Percentiles rank a stretch among this genome's conserved stretches.
phyloP scores from a whole-genome alignment of 768 basidiomycete species.

The Leucocoprinus sp. region DNA sequence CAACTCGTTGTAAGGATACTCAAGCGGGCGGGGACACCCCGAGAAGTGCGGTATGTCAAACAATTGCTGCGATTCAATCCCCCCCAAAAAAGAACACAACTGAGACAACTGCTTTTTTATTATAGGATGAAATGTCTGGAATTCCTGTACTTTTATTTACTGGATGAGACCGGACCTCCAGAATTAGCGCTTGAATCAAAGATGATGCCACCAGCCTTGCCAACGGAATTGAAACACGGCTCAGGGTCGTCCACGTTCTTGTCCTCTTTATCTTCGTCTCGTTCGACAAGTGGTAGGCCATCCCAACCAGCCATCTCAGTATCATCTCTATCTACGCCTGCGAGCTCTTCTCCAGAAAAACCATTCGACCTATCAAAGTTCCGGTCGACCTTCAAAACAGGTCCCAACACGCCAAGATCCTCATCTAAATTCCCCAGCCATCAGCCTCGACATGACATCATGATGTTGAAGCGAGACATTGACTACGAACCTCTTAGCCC shows the following conservation, averaged over 20 bases:
- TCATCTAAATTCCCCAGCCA: constrained; percentile 19
- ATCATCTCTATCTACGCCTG: constrained; percentile 31
- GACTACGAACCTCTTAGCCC: constrained; percentile 72
- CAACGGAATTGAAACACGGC: constrained; percentile 17
- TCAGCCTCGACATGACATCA: constrained; percentile 35
- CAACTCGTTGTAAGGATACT: constrained; percentile 81
- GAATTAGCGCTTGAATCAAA: constrained; percentile 9
- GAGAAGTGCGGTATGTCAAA: constrained; percentile 68
- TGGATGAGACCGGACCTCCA: constrained; percentile 55
- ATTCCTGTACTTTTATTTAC: constrained; percentile 89
- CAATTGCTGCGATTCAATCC: no score
- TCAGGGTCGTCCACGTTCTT: constrained; percentile 19
- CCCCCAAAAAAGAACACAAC: no score
- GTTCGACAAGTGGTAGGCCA: constrained; percentile 36
- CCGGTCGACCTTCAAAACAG: background rate
- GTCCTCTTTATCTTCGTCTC: constrained; percentile 25
- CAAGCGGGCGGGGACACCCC: constrained; percentile 78
- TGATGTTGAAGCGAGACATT: constrained; percentile 63
- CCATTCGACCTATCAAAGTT: constrained; percentile 14
- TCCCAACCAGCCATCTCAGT: constrained; percentile 34
- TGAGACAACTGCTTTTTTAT: background rate
- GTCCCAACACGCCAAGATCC: background rate
- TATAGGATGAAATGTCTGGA: constrained; percentile 92
- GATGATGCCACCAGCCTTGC: constrained; percentile 24
- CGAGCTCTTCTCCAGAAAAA: constrained; percentile 40